Percentiles rank a stretch among this genome's conserved stretches.
Evolutionary conservation across 306 rosid genomes (phyloP).

Genomic region (Cucumis cinereus): DNA sequence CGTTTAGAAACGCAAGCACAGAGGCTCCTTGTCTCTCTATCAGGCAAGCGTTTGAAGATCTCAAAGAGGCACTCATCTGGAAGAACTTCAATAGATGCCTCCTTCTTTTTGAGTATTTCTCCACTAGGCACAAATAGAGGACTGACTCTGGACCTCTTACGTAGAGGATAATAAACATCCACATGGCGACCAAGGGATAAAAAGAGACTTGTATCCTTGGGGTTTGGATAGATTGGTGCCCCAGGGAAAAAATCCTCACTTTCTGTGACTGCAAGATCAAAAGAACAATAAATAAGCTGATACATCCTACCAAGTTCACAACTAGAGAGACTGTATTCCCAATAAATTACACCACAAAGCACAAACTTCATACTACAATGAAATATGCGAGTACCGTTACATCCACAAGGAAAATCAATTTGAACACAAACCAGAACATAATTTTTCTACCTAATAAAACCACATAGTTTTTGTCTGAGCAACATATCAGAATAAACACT

Average conservation of each 20-base stretch:
- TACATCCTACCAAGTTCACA: not conserved
- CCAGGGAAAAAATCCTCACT: conserved; percentile 63
- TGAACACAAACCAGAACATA: not conserved
- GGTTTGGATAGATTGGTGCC: conserved; percentile 57
- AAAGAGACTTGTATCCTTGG: conserved; percentile 65
- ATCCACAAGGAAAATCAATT: not conserved
- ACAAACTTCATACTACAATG: not conserved
- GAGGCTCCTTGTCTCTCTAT: conserved; percentile 55
- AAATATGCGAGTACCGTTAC: not conserved
- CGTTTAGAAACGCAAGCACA: conserved; percentile 77
- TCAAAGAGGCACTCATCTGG: conserved; percentile 95
- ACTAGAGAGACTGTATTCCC: not conserved
- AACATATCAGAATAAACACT: not conserved
- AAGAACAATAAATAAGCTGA: not conserved
- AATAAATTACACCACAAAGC: not conserved
- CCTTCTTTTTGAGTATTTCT: conserved; percentile 48
- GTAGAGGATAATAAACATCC: conserved; percentile 47
- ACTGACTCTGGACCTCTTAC: conserved; percentile 59
- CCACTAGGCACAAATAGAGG: conserved; percentile 41
- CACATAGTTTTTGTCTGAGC: not conserved
- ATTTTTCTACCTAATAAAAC: not conserved
- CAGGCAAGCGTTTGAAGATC: conserved; percentile 76
- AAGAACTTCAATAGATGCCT: conserved; percentile 54
- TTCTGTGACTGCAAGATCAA: conserved; percentile 36
- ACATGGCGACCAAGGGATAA: conserved; percentile 56